These are phyloP conservation scores for Hirsutella minnesotensis DNA, from an alignment of 2,329 filamentous ascomycete genomes.

Conservation along the genomic window DNA sequence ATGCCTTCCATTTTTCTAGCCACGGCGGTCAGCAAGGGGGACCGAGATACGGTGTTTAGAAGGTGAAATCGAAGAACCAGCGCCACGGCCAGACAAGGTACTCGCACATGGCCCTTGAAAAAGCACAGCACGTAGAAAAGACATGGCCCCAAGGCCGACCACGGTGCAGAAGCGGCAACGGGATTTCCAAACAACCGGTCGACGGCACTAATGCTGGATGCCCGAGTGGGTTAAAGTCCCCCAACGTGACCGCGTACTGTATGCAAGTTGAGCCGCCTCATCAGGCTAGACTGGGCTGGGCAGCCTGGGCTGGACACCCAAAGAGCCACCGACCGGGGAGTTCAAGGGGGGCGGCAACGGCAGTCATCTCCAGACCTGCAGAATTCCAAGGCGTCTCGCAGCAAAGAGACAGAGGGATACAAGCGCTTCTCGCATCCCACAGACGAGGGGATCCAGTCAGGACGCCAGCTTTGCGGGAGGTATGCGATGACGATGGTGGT, in stretches of 20 bases:
- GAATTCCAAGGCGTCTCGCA: background rate
- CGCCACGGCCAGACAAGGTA: background rate
- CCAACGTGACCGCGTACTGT: background rate
- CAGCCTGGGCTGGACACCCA: conserved; percentile 3
- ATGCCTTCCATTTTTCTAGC: background rate
- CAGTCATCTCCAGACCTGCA: conserved; percentile 4
- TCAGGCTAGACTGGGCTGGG: conserved; percentile 2
- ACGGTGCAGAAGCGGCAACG: conserved; percentile 7
- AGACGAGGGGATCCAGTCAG: too few species aligned
- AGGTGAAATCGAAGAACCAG: background rate
- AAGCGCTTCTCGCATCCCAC: background rate
- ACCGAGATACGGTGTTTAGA: background rate
- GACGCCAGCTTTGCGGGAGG: too few species aligned
- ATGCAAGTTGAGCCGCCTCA: conserved; percentile 1
- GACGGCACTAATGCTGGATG: conserved; percentile 2
- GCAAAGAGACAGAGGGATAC: conserved; percentile 1
- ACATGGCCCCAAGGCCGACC: background rate
- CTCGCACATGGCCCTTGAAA: background rate
- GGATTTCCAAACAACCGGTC: conserved; percentile 9
- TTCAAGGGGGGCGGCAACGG: conserved; percentile 3
- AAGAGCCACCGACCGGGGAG: background rate
- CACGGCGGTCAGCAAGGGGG: conserved; percentile 2
- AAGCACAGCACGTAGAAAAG: background rate
- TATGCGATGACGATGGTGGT: too few species aligned
- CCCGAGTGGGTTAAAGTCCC: conserved; percentile 5